Evolutionary conservation across 2,329 filamentous ascomycete genomes (phyloP), one percentile per base, ranked within the genome.

Genomic region (Trichophyton equinum): DNA sequence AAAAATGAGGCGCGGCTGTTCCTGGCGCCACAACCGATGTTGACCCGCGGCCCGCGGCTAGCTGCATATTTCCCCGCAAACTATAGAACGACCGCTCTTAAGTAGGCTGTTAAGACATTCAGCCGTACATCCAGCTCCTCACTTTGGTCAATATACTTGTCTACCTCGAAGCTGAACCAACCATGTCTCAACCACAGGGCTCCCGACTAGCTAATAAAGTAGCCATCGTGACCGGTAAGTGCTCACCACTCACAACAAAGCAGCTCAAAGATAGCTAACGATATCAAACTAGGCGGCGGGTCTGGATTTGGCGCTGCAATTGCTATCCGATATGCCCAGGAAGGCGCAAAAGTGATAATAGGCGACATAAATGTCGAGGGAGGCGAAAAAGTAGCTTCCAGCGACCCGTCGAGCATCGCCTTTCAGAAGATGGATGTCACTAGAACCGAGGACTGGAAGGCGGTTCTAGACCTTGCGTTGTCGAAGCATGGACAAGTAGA

Each of bases 301-400:
- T 75, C 74, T 7, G 75, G 75, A 53, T 76, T 77, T 60, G 75
- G 75, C 4, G 73, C 73, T 13, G 75, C 74, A 27, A 75, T 75
- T 57, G 70, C 73, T 25, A 66, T 67, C 25, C 70, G 74, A 40
- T 77, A 75, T 65, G 69, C 69, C 25, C 64, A 71, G 46, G 74
- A 76, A 66, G 75, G 75, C 22, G 74, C 73, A 47, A 74, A 75
- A 61, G 74, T 77, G 7, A 66, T 77, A 25, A 64, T 75, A 47
- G 66, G 74, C 18, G 75, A 77, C 66, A 73, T 77, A 67, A 76
- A 77, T 61, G 66, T 62, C 11, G 66, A 69, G 8, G 71, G 68
- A 22, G 71, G 70, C 5, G 66, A 73, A 61, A 67, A 69, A 20
- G 67, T 73, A 27, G 69, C 71, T 4, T 64, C 71, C 7, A 63